phyloP scores from a whole-genome alignment of 2,329 filamentous ascomycete genomes.

The Cryphonectria nitschkei region DNA sequence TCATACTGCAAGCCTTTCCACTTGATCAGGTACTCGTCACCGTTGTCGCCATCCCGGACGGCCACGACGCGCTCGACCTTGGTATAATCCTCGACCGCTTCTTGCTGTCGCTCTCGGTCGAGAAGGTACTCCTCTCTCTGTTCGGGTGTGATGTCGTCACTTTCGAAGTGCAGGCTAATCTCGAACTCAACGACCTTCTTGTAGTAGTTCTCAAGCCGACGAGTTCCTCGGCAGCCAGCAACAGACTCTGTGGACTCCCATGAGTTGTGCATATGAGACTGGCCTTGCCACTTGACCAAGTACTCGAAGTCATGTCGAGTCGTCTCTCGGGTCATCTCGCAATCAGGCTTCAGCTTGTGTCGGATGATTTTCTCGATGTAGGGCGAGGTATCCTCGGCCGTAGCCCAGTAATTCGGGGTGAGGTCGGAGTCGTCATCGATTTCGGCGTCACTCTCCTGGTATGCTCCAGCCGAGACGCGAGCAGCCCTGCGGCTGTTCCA shows the following conservation, averaged over 20 bases:
- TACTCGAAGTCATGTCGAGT: constrained; percentile 82
- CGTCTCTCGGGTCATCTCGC: constrained; percentile 60
- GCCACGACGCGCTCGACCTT: constrained; percentile 93
- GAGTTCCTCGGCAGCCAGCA: constrained; percentile 77
- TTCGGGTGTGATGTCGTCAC: constrained; percentile 76
- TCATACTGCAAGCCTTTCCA: constrained; percentile 96
- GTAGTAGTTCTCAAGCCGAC: constrained; percentile 94
- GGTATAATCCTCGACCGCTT: constrained; percentile 86
- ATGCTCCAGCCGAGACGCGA: constrained; percentile 65
- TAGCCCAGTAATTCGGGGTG: constrained; percentile 71
- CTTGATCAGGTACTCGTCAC: constrained; percentile 89
- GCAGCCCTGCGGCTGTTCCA: constrained; percentile 88
- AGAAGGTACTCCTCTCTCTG: constrained; percentile 92
- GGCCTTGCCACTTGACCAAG: constrained; percentile 95
- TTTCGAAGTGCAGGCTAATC: constrained; percentile 74
- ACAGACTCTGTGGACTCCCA: constrained; percentile 85
- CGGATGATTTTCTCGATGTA: constrained; percentile 92
- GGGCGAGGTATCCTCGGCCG: constrained; percentile 74
- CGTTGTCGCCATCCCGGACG: constrained; percentile 76
- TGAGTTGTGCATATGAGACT: constrained; percentile 92
- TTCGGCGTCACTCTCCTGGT: constrained; percentile 69
- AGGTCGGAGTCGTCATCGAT: constrained; percentile 67
- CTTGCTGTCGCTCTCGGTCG: constrained; percentile 88
- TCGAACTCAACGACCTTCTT: constrained; percentile 81
- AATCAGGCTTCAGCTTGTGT: constrained; percentile 75